phyloP scores from a whole-genome alignment of 495 filamentous ascomycete species.

The Penicillium turbatum region DNA sequence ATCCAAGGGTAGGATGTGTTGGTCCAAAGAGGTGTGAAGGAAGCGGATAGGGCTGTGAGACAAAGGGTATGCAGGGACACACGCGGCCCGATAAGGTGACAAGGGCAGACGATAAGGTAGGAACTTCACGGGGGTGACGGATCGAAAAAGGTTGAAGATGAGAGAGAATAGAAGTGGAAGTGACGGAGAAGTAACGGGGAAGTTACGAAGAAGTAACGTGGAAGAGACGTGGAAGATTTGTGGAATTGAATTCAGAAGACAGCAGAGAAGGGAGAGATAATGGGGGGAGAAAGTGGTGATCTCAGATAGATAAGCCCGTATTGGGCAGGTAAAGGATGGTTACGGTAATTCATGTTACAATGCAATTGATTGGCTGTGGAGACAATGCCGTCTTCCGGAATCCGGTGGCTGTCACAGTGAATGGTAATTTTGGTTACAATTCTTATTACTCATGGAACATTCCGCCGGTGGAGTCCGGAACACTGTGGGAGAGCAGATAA shows the following conservation, averaged over 20 bases:
- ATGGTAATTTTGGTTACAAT: background rate
- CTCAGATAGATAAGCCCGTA: conserved; percentile 28
- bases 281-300: conserved; percentile 20
- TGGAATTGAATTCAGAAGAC: background rate
- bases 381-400: conserved; percentile 5
- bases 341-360: conserved; percentile 17
- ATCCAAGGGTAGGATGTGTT: conserved; percentile 7
- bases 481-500: background rate
- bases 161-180: background rate
- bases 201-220: too few relatives aligned
- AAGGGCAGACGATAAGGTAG: background rate
- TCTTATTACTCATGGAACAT: conserved; percentile 22
- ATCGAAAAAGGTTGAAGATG: background rate
- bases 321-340: conserved; percentile 31
- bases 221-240: background rate
- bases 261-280: background rate
- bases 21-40: conserved; percentile 4
- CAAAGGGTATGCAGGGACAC: conserved; percentile 26
- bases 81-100: conserved; percentile 21
- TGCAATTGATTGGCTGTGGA: conserved; percentile 8
- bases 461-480: conserved; percentile 23
- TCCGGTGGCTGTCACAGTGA: background rate
- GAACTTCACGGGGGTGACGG: background rate
- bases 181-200: too few relatives aligned
- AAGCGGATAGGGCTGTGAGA: conserved; percentile 12